These are phyloP conservation scores for Aspergillus asperescens DNA, from an alignment of 495 filamentous ascomycete species.

Conservation along the genomic window DNA sequence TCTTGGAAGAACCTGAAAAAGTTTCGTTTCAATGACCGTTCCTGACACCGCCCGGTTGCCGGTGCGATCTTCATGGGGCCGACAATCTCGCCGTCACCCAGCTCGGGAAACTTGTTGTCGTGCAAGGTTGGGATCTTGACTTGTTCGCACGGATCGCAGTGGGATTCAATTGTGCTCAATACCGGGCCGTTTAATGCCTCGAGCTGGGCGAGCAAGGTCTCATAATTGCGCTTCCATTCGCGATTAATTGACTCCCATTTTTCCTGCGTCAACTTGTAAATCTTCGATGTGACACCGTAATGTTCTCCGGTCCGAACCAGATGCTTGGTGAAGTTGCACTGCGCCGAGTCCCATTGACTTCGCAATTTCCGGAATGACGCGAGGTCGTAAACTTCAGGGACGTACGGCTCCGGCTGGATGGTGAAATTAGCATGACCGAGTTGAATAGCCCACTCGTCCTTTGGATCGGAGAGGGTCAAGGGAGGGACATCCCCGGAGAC, in stretches of 20 bases:
- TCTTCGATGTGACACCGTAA: slow-evolving; percentile 78
- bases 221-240: slow-evolving; percentile 62
- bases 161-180: slow-evolving; percentile 40
- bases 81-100: slow-evolving; percentile 86
- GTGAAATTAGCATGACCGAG: slow-evolving; percentile 91
- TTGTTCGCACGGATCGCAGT: slow-evolving; percentile 39
- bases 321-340: slow-evolving; percentile 77
- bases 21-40: slow-evolving; percentile 36
- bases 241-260: slow-evolving; percentile 79
- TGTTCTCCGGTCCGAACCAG: slow-evolving; percentile 80
- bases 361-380: slow-evolving; percentile 62
- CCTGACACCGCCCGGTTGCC: slow-evolving; percentile 29
- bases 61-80: slow-evolving; percentile 70
- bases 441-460: slow-evolving; percentile 74
- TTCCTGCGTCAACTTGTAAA: slow-evolving; percentile 70
- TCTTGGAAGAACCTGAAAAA: slow-evolving; percentile 47
- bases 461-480: slow-evolving; percentile 55
- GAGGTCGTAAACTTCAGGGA: slow-evolving; percentile 54
- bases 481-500: slow-evolving; percentile 53
- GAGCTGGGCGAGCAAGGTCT: slow-evolving; percentile 50
- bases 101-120: slow-evolving; percentile 76
- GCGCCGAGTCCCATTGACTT: slow-evolving; percentile 72
- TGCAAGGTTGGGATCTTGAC: slow-evolving; percentile 59
- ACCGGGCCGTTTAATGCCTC: slow-evolving; percentile 30
- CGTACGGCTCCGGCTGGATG: slow-evolving; percentile 77